Evolutionary conservation across 1,139 yeast species (phyloP), one percentile per base, ranked within the genome.

Genomic region (Yamadazyma diddensiae): DNA sequence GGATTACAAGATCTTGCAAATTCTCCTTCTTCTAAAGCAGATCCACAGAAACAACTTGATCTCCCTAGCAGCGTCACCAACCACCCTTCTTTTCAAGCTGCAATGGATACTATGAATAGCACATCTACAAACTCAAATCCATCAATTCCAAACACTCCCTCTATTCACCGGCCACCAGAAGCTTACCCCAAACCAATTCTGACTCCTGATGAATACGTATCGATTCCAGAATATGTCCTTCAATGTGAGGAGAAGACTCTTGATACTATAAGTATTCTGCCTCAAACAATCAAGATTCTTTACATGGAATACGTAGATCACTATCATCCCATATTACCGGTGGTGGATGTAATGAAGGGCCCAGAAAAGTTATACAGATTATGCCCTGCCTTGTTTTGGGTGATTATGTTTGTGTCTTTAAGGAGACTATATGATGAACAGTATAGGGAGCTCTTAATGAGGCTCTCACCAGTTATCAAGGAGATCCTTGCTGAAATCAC

Each of bases 381-480:
- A 11, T 86, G 96, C 40, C 96, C 97, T 0, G 81, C 94, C 2
- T 63, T 92, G 15, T 92, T 92, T 50, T 92, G 98, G 98, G 92
- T 92, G 1, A 81, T 92, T 14, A 80, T 90, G 79, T 75, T 88
- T 28, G 83, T 86, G 1, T 83, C 95, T 0, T 64, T 88, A 24
- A 69, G 97, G 43, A 60, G 88, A 31, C 70, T 62, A 39, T 60
- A 61, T 17, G 65, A 60, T 14, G 73, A 64, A 30, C 31, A 52
- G 3, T 57, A 70, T 30, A 66, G 50, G 33, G 47, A 55, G 7
- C 52, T 75, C 15, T 62, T 75, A 28, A 47, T 82, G 49, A 65
- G 70, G 21, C 61, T 90, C 32, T 77, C 92, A 1, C 85, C 84
- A 0, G 57, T 80, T 20, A 78, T 88, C 31, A 86, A 85, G 50